Evolutionary conservation across 2,329 filamentous ascomycete genomes (phyloP), one percentile per base, ranked within the genome.

Genomic region (Colletotrichum destructivum): DNA sequence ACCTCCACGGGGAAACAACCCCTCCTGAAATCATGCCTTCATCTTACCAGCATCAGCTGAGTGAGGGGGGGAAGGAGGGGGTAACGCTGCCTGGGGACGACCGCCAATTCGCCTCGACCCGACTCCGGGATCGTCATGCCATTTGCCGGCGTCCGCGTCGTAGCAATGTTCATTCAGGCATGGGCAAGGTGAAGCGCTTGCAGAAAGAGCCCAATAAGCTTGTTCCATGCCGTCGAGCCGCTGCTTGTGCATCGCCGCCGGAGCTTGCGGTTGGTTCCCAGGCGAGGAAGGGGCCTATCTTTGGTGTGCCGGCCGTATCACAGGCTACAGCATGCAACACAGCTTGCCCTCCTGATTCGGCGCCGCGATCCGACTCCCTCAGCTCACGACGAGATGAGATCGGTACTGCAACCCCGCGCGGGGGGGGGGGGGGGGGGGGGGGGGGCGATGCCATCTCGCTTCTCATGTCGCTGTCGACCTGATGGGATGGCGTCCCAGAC

Each of bases 21-120:
- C 57, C 57, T 18, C 26, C 23, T 13, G 9, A 42, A 60, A 60
- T 63, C 69, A 60, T 64, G 65, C 65, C 59, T 49, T 60, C 47
- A 60, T 69, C 69, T 69, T 59, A 60, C 60, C 52, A 71, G 59
- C 54, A 69, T 71, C 65, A 69, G 66, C 70, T 69, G 70, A 72
- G 66, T 44, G 38, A 64, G 26, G 47, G 54, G 7, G 31, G 5
- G 31, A 31, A 7, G 31, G 31, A 26, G 26, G 8, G 31, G 8
- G 31, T 11, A 35, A 35, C 8, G 31, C 31, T 35, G 8, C 21
- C 15, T 35, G 12, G 31, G 18, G 18, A 26, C 31, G 9, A 21
- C 26, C 31, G 57, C 26, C 31, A 16, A 31, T 51, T 70, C 56
- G 70, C 49, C 40, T 71, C 49, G 47, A 42, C 47, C 55, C 49